phyloP scores from a whole-genome alignment of 805 yeast species.

The Priceomyces carsonii region DNA sequence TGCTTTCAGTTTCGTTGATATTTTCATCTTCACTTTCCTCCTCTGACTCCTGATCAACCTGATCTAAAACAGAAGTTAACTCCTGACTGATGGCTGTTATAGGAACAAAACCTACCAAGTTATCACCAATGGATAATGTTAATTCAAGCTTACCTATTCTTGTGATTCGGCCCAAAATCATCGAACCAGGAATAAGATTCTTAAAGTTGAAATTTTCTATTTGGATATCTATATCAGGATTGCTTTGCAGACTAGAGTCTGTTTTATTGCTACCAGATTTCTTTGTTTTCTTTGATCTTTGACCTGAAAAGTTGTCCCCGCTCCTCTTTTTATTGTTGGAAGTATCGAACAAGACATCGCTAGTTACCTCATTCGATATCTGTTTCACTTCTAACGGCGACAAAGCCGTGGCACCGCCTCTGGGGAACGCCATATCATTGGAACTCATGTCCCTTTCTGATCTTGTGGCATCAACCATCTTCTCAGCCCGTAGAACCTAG shows the following conservation, averaged over 20 bases:
- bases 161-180: conserved; percentile 74
- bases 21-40: conserved; percentile 31
- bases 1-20: conserved; percentile 27
- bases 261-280: conserved; percentile 18
- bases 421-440: conserved; percentile 74
- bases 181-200: conserved; percentile 67
- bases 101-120: conserved; percentile 75
- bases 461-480: conserved; percentile 9
- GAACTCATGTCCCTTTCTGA: conserved; percentile 34
- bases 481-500: no score
- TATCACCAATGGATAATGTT: conserved; percentile 74
- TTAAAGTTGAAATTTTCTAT: conserved; percentile 66
- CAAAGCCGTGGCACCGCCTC: conserved; percentile 90
- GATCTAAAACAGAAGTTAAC: conserved; percentile 57
- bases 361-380: conserved; percentile 88
- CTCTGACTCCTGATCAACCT: conserved; percentile 43
- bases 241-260: conserved; percentile 15
- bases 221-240: conserved; percentile 38
- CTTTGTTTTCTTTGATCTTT: conserved; percentile 24
- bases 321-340: conserved; percentile 34
- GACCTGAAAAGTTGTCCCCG: conserved; percentile 25
- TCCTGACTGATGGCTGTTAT: conserved; percentile 70
- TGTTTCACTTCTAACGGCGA: conserved; percentile 90
- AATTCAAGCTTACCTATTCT: conserved; percentile 63
- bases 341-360: conserved; percentile 78